Conservation (phyloP, 768 basidiomycete species). For the Tricholoma sp. region DNA sequence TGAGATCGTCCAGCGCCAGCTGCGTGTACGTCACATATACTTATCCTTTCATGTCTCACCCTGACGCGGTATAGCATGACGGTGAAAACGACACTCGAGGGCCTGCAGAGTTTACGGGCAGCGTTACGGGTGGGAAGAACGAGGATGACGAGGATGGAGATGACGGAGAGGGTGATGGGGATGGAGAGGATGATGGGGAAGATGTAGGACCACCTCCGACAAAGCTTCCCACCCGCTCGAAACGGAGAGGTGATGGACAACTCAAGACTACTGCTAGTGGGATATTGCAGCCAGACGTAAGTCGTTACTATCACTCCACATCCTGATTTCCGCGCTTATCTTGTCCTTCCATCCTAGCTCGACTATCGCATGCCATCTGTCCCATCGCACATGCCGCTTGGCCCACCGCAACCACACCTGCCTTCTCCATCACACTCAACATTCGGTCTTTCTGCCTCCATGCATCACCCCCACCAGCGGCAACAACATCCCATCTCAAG, state of each 20-base stretch:
- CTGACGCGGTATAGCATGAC: constrained; percentile 31
- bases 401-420: constrained; percentile 10
- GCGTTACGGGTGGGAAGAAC: constrained; percentile 17
- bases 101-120: constrained; percentile 41
- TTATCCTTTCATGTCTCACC: constrained; percentile 7
- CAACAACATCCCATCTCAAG: constrained; percentile 24
- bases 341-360: constrained; percentile 8
- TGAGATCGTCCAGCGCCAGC: constrained; percentile 64
- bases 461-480: constrained; percentile 17
- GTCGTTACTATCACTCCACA: background rate
- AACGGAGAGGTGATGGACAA: constrained; percentile 30
- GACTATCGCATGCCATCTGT: constrained; percentile 13
- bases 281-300: constrained; percentile 12
- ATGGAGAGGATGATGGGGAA: constrained; percentile 24
- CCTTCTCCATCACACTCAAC: constrained; percentile 23
- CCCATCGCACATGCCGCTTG: constrained; percentile 11
- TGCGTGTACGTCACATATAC: constrained; percentile 31
- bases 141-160: constrained; percentile 23
- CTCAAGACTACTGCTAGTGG: constrained; percentile 22
- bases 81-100: constrained; percentile 45
- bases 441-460: constrained; percentile 8
- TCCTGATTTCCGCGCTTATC: background rate
- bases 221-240: constrained; percentile 11
- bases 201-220: constrained; percentile 5
- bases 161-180: constrained; percentile 17